Conservation (phyloP, 2,329 filamentous ascomycete genomes). For the Aciculosporium take region DNA sequence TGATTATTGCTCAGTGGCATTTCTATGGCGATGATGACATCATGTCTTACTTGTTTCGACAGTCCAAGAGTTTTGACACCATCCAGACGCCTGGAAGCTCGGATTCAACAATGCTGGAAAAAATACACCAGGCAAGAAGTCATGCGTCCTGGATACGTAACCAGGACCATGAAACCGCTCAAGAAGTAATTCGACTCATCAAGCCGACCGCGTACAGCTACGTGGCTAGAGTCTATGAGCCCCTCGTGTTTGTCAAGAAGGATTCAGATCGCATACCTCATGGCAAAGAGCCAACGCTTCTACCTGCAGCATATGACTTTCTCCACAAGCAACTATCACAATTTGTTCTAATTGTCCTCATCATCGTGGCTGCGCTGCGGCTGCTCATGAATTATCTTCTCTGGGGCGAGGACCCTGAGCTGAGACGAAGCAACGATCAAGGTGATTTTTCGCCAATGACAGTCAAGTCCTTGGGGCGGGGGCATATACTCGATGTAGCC, state of each 20-base stretch:
- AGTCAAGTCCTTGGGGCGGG: conserved; percentile 44
- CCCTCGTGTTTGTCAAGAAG: conserved; percentile 56
- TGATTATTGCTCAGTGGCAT: conserved; percentile 63
- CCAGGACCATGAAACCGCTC: conserved; percentile 66
- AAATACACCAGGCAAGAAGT: conserved; percentile 61
- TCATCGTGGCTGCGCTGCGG: conserved; percentile 49
- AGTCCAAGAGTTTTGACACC: conserved; percentile 10
- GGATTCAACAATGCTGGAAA: conserved; percentile 31
- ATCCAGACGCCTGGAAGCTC: conserved; percentile 16
- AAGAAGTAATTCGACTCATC: conserved; percentile 61
- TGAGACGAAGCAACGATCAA: conserved; percentile 30
- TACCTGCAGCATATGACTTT: conserved; percentile 46
- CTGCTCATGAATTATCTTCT: conserved; percentile 62
- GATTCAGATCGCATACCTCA: conserved; percentile 51
- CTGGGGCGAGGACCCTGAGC: conserved; percentile 43
- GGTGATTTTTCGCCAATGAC: conserved; percentile 37
- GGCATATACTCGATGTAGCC: conserved; percentile 56
- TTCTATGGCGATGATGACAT: conserved; percentile 51
- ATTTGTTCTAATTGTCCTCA: conserved; percentile 48
- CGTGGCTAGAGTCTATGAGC: conserved; percentile 60
- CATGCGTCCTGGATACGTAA: conserved; percentile 62
- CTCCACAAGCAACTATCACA: conserved; percentile 41
- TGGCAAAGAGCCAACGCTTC: conserved; percentile 20
- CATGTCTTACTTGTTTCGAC: conserved; percentile 13
- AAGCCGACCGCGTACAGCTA: conserved; percentile 60